Conservation (phyloP, 2,329 filamentous ascomycete species). For the Sporothrix protearum region DNA sequence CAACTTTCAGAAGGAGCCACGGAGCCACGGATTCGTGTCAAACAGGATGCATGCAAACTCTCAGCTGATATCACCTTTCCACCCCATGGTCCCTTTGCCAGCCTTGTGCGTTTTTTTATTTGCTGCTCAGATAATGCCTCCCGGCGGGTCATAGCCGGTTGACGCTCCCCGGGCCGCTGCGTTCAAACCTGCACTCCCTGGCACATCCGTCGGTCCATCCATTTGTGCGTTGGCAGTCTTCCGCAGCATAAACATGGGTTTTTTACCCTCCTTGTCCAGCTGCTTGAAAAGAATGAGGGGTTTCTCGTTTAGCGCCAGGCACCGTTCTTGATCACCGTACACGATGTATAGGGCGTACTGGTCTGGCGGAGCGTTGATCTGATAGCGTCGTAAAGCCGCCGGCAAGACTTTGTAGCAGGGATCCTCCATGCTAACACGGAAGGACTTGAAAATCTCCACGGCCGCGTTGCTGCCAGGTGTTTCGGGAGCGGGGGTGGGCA, state of each 20-base stretch:
- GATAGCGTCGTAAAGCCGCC: slow-evolving; percentile 94
- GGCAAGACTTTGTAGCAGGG: slow-evolving; percentile 96
- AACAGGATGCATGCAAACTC: background rate
- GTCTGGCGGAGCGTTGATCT: slow-evolving; percentile 96
- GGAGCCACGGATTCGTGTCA: background rate
- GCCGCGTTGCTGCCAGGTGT: slow-evolving; percentile 57
- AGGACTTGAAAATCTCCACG: slow-evolving; percentile 98
- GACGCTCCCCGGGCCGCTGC: slow-evolving; percentile 44
- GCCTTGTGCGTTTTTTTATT: no score
- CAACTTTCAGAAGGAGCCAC: background rate
- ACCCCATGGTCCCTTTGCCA: background rate
- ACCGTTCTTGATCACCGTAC: slow-evolving; percentile 96
- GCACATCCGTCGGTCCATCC: slow-evolving; percentile 44
- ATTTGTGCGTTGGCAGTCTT: slow-evolving; percentile 56
- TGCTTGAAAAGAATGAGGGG: slow-evolving; percentile 96
- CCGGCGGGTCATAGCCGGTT: slow-evolving; percentile 55
- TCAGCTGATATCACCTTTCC: background rate
- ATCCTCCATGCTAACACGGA: slow-evolving; percentile 96
- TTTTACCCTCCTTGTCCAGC: slow-evolving; percentile 91
- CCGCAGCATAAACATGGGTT: slow-evolving; percentile 98
- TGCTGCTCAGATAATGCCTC: slow-evolving; percentile 55
- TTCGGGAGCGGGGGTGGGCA: slow-evolving; percentile 60
- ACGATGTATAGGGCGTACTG: slow-evolving; percentile 98
- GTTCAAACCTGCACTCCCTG: slow-evolving; percentile 53
- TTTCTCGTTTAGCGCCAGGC: slow-evolving; percentile 85